phyloP scores from a whole-genome alignment of 768 basidiomycete genomes.

The Tricholoma hemisulphureum region DNA sequence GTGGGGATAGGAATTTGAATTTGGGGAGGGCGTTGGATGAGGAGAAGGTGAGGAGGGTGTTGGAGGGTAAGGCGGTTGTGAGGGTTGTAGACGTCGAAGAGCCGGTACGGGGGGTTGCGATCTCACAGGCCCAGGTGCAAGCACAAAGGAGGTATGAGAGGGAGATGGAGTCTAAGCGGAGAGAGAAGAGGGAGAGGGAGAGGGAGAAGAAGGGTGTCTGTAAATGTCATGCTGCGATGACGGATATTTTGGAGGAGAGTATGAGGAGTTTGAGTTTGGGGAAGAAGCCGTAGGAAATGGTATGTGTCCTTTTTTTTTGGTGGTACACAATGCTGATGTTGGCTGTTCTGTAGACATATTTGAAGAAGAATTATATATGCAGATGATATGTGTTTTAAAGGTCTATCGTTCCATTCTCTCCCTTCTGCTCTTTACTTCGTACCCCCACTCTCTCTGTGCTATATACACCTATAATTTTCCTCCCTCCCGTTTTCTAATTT shows the following conservation, averaged over 20 bases:
- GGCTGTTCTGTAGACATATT: too few relatives aligned
- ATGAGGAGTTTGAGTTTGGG: slow-evolving; percentile 63
- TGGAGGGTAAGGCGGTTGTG: slow-evolving; percentile 82
- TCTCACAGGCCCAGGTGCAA: not conserved
- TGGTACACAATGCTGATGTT: too few relatives aligned
- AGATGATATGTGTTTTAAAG: too few relatives aligned
- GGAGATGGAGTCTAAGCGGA: slow-evolving; percentile 13
- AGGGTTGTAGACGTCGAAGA: slow-evolving; percentile 76
- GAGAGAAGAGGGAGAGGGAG: slow-evolving; percentile 4
- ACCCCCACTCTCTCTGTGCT: too few relatives aligned
- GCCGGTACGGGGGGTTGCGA: slow-evolving; percentile 15
- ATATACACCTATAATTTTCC: too few relatives aligned
- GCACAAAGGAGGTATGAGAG: slow-evolving; percentile 3
- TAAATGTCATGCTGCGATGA: slow-evolving; percentile 18
- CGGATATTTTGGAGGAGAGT: slow-evolving; percentile 61
- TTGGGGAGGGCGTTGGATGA: slow-evolving; percentile 51
- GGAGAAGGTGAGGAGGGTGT: slow-evolving; percentile 77
- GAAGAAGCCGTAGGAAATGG: slow-evolving; percentile 48
- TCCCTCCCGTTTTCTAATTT: too few relatives aligned
- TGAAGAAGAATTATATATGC: too few relatives aligned
- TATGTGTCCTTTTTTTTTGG: not conserved
- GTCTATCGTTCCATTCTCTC: too few relatives aligned
- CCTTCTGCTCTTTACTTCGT: too few relatives aligned
- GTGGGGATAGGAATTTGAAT: slow-evolving; percentile 22
- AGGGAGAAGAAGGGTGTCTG: not conserved